Evolutionary conservation across 2,329 filamentous ascomycete species (phyloP).

Genomic region (Phyllosticta citribraziliensis): DNA sequence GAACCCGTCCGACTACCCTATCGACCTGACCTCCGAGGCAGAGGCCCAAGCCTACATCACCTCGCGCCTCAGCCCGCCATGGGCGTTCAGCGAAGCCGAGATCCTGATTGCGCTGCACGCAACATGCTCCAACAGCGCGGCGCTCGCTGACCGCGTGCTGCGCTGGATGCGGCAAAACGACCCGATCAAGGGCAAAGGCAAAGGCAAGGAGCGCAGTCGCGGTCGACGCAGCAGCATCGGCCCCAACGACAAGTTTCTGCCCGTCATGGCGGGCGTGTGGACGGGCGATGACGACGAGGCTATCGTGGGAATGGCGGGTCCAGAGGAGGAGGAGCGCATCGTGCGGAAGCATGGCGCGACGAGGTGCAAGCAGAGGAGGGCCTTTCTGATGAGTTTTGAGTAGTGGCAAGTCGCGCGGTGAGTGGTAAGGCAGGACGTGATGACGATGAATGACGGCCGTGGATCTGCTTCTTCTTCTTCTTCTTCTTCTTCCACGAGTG

Average conservation of each 20-base stretch:
- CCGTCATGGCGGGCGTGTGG: conserved; percentile 6
- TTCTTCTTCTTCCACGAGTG: no score
- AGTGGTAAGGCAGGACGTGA: no score
- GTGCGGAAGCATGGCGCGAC: conserved; percentile 4
- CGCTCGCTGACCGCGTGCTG: not conserved
- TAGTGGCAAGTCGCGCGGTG: no score
- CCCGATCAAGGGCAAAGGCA: not conserved
- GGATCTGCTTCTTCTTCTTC: no score
- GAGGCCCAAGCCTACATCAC: not conserved
- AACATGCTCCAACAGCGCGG: not conserved
- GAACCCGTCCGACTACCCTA: not conserved
- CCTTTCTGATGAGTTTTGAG: not conserved
- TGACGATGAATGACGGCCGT: not conserved
- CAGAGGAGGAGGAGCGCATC: not conserved
- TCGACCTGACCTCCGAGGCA: not conserved
- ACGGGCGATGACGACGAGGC: conserved; percentile 2
- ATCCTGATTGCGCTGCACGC: conserved; percentile 1
- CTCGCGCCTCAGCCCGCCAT: not conserved
- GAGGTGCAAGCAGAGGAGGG: conserved; percentile 1
- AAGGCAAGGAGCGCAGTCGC: not conserved
- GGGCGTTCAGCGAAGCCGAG: not conserved
- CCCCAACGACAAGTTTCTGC: not conserved
- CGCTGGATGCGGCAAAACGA: conserved; percentile 1
- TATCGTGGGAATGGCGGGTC: not conserved
- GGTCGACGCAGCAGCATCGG: not conserved